phyloP scores from a whole-genome alignment of 2,329 filamentous ascomycete species.

The Fusarium keratoplasticum region DNA sequence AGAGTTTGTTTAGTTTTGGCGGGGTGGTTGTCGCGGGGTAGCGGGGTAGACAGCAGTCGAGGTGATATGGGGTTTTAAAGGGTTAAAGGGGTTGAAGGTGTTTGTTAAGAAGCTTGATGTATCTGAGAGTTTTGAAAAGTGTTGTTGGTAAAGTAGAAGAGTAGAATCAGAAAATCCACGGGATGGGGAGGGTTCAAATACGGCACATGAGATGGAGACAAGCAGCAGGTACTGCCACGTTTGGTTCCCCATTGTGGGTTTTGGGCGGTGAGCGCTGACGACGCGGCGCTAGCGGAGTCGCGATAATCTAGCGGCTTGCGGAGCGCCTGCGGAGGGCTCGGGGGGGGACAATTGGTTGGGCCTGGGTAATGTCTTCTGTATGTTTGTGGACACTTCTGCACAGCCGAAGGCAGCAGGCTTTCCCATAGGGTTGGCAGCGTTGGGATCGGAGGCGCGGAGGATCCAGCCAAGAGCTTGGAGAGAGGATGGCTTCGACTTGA shows the following conservation, averaged over 20 bases:
- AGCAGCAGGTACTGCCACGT: conserved; percentile 22
- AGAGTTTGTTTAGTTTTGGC: conserved; percentile 36
- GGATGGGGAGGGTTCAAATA: conserved; percentile 40
- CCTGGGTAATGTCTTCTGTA: conserved; percentile 17
- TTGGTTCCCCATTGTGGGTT: conserved; percentile 14
- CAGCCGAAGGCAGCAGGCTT: conserved; percentile 21
- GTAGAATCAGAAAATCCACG: conserved; percentile 14
- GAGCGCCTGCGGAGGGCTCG: conserved; percentile 25
- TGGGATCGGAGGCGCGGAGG: not conserved
- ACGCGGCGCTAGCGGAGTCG: conserved; percentile 40
- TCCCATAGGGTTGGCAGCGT: conserved; percentile 24
- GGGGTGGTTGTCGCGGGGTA: conserved; percentile 42
- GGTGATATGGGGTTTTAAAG: conserved; percentile 10
- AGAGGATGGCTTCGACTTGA: conserved; percentile 8
- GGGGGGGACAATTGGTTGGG: conserved; percentile 25
- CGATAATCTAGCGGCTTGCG: conserved; percentile 39
- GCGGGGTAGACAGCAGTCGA: conserved; percentile 35
- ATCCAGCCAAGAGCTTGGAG: not conserved
- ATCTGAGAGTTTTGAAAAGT: conserved; percentile 15
- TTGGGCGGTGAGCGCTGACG: conserved; percentile 38
- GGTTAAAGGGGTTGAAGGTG: conserved; percentile 8
- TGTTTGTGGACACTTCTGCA: conserved; percentile 32
- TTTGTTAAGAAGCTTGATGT: conserved; percentile 3
- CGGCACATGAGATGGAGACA: not conserved
- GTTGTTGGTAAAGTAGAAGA: conserved; percentile 29